phyloP scores from a whole-genome alignment of 352 stramenopile genomes.

The Blastocystis sp. region DNA sequence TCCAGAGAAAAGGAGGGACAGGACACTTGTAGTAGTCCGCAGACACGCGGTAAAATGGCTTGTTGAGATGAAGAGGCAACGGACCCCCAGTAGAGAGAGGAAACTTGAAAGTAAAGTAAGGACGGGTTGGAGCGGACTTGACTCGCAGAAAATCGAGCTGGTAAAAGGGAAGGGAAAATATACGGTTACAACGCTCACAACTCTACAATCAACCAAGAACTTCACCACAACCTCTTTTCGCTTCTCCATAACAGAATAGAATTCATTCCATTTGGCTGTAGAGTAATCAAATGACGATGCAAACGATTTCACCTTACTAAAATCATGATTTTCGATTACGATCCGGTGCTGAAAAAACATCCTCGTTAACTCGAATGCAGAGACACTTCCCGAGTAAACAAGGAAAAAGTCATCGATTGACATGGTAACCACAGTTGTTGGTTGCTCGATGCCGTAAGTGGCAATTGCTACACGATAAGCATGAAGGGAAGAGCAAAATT shows the following conservation, averaged over 20 bases:
- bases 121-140: no score
- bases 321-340: background rate
- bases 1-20: constrained; percentile 15
- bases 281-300: constrained; percentile 53
- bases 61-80: background rate
- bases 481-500: background rate
- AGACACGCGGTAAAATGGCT: background rate
- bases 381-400: background rate
- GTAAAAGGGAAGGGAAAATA: background rate
- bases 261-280: background rate
- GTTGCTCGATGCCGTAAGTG: background rate
- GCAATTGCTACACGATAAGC: background rate
- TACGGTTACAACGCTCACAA: background rate
- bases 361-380: constrained; percentile 8
- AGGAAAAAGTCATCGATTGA: background rate
- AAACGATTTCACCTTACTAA: constrained; percentile 1
- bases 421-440: background rate
- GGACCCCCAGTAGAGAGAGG: background rate
- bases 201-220: background rate
- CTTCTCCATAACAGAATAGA: background rate
- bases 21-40: background rate
- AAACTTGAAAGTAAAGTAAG: background rate
- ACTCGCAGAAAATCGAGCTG: background rate
- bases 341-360: background rate
- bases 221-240: background rate